A percentile compares a stretch with the other conserved stretches of the same genome.
Evolutionary conservation across 768 basidiomycete species (phyloP).

Genomic region (Hysterangium stoloniferum): DNA sequence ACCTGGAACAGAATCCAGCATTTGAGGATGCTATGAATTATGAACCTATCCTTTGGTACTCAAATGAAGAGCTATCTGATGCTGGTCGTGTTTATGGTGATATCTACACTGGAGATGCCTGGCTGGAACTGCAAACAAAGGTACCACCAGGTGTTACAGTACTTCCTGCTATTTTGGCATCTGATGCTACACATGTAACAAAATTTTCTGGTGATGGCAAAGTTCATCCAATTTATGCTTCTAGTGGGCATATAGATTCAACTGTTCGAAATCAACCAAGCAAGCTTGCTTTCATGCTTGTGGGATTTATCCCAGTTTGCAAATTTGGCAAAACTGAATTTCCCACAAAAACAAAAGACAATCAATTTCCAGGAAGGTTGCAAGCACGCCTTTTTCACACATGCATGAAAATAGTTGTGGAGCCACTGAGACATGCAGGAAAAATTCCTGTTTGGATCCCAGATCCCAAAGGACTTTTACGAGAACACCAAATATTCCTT

Average conservation of each 20-base stretch:
- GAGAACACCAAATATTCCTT: conserved; percentile 30
- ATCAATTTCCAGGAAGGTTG: conserved; percentile 23
- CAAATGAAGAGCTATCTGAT: not conserved
- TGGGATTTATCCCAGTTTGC: conserved; percentile 33
- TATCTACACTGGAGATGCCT: not conserved
- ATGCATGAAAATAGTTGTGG: conserved; percentile 27
- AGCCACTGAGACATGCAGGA: conserved; percentile 25
- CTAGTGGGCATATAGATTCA: conserved; percentile 37
- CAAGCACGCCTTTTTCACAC: conserved; percentile 28
- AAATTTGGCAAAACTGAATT: conserved; percentile 21
- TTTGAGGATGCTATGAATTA: not conserved
- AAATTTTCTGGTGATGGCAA: conserved; percentile 7
- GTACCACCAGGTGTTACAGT: not conserved
- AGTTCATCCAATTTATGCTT: conserved; percentile 41
- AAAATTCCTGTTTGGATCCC: conserved; percentile 25
- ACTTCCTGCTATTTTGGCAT: not conserved
- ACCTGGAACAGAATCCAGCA: not conserved
- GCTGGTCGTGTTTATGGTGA: not conserved
- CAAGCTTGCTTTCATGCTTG: conserved; percentile 24
- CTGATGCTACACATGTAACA: not conserved
- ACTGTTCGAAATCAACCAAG: conserved; percentile 30
- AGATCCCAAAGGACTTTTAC: conserved; percentile 28
- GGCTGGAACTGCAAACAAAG: not conserved
- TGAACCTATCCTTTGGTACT: not conserved
- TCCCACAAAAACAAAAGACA: conserved; percentile 38